A percentile compares a stretch with the other conserved stretches of the same genome.
Evolutionary conservation across 2,329 filamentous ascomycete genomes (phyloP).

Genomic region (Claviceps sp.): DNA sequence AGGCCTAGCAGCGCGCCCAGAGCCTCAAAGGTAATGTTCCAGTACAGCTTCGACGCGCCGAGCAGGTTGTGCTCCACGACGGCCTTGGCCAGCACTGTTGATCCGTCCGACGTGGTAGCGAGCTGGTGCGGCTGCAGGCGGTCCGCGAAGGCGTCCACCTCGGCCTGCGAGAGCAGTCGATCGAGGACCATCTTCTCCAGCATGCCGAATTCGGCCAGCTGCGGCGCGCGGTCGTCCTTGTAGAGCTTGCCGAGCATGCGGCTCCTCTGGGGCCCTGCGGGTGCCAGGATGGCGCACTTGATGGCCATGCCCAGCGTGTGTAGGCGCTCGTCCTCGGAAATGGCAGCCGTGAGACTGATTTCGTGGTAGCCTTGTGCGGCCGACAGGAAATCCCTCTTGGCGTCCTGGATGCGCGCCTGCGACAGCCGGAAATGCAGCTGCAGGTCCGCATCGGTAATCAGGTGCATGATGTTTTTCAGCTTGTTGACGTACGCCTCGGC

Average conservation of each 20-base stretch:
- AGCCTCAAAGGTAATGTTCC: slow-evolving; percentile 62
- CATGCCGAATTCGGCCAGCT: slow-evolving; percentile 70
- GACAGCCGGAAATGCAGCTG: slow-evolving; percentile 79
- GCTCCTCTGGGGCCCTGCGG: slow-evolving; percentile 74
- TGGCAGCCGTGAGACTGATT: slow-evolving; percentile 61
- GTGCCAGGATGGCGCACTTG: slow-evolving; percentile 82
- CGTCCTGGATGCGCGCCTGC: slow-evolving; percentile 85
- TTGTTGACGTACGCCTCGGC: slow-evolving; percentile 87
- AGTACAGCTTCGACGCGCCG: slow-evolving; percentile 66
- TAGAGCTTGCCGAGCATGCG: slow-evolving; percentile 72
- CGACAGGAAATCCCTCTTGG: slow-evolving; percentile 76
- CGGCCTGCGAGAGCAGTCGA: slow-evolving; percentile 63
- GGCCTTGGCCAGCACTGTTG: slow-evolving; percentile 82
- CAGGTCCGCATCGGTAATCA: slow-evolving; percentile 58
- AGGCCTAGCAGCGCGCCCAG: slow-evolving; percentile 68
- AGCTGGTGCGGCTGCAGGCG: slow-evolving; percentile 78
- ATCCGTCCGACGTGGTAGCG: slow-evolving; percentile 77
- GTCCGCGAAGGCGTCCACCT: slow-evolving; percentile 75
- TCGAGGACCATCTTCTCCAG: slow-evolving; percentile 97
- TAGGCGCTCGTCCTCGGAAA: slow-evolving; percentile 78
- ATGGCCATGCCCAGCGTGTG: slow-evolving; percentile 77
- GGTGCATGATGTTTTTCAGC: slow-evolving; percentile 83
- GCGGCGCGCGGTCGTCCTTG: slow-evolving; percentile 75
- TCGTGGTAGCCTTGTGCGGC: slow-evolving; percentile 81
- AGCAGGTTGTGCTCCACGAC: slow-evolving; percentile 94